phyloP scores from a whole-genome alignment of 108 stramenopile genomes.

The Seminavis robusta region DNA sequence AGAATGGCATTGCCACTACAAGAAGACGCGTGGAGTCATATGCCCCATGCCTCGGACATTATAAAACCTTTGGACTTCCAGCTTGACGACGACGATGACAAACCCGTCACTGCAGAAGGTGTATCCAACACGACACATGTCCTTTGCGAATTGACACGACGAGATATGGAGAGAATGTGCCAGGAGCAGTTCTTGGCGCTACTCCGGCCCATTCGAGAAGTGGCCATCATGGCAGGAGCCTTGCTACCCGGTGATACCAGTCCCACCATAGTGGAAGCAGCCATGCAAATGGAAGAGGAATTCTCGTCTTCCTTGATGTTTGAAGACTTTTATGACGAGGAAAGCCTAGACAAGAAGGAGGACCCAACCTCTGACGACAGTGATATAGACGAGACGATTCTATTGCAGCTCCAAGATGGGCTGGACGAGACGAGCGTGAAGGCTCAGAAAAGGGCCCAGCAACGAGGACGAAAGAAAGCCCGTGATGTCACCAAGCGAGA shows the following conservation, averaged over 20 bases:
- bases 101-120: slow-evolving; percentile 8
- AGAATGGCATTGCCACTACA: slow-evolving; percentile 59
- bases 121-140: slow-evolving; percentile 26
- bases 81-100: neutral
- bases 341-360: slow-evolving; percentile 1
- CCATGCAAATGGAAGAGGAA: slow-evolving; percentile 54
- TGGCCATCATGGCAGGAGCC: slow-evolving; percentile 79
- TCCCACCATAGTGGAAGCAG: slow-evolving; percentile 62
- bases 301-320: slow-evolving; percentile 6
- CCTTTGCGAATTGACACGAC: slow-evolving; percentile 40
- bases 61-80: neutral
- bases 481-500: slow-evolving; percentile 57
- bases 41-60: slow-evolving; percentile 3
- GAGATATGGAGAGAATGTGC: slow-evolving; percentile 63
- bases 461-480: slow-evolving; percentile 70
- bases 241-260: slow-evolving; percentile 79
- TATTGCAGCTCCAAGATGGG: slow-evolving; percentile 24
- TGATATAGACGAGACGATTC: slow-evolving; percentile 7
- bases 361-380: slow-evolving; percentile 15
- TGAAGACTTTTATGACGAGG: slow-evolving; percentile 49
- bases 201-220: slow-evolving; percentile 75
- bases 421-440: slow-evolving; percentile 46
- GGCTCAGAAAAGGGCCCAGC: slow-evolving; percentile 67
- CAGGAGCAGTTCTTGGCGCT: slow-evolving; percentile 56
- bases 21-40: slow-evolving; percentile 59